Percentiles rank a stretch among this genome's conserved stretches.
phyloP scores from a whole-genome alignment of 2,329 filamentous ascomycete species.

The Monilinia fructicola region DNA sequence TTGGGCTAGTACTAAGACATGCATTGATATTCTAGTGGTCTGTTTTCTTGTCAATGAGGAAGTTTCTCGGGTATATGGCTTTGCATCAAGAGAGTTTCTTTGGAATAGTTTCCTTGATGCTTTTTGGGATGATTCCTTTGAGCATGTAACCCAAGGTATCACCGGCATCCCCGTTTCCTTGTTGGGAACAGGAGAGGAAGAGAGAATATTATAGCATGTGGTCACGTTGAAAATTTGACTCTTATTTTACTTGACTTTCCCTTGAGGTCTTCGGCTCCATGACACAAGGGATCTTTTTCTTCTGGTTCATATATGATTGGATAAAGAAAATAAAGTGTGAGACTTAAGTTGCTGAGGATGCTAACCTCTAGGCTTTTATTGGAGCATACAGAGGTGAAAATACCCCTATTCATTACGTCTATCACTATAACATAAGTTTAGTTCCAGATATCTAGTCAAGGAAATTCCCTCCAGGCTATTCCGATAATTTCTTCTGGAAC shows the following conservation, averaged over 20 bases:
- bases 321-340: neutral
- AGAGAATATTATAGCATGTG: neutral
- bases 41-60: neutral
- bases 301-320: accelerated
- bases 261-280: neutral
- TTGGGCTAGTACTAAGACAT: no score
- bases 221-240: neutral
- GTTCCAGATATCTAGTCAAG: neutral
- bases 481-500: neutral
- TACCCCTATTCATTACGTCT: neutral
- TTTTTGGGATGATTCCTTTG: neutral
- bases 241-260: neutral
- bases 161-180: neutral
- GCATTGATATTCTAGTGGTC: no score
- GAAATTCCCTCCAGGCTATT: neutral
- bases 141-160: neutral
- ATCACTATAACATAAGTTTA: neutral
- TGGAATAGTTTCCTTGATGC: accelerated
- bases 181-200: neutral
- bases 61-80: no score
- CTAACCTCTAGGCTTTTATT: no score
- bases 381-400: neutral
- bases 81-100: neutral
- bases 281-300: neutral
- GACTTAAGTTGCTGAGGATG: neutral